These are phyloP conservation scores for Leishmania tropica DNA, from an alignment of 208 protist species.

Conservation along the genomic window DNA sequence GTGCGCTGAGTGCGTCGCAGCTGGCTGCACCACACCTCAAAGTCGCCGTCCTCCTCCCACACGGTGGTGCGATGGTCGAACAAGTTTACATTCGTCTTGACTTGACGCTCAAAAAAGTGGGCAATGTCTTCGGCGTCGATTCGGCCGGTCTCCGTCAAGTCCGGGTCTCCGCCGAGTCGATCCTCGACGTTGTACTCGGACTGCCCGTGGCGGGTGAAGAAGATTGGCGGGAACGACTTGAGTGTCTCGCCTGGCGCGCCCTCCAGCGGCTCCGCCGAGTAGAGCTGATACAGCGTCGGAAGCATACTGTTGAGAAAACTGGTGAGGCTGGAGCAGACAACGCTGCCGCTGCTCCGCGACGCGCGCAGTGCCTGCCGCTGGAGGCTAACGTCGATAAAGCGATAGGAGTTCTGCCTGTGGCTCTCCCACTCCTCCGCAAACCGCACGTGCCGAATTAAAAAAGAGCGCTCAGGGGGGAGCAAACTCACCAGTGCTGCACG, in stretches of 20 bases:
- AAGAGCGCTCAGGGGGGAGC: slow-evolving; percentile 36
- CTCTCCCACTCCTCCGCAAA: slow-evolving; percentile 63
- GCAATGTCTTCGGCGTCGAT: slow-evolving; percentile 59
- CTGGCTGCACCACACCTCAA: slow-evolving; percentile 86
- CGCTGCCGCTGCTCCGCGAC: slow-evolving; percentile 52
- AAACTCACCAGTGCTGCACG: slow-evolving; percentile 40
- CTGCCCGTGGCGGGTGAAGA: slow-evolving; percentile 83
- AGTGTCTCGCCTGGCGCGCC: slow-evolving; percentile 49
- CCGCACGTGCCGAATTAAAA: slow-evolving; percentile 63
- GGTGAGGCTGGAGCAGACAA: slow-evolving; percentile 66
- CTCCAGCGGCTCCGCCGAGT: slow-evolving; percentile 50
- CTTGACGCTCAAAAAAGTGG: slow-evolving; percentile 63
- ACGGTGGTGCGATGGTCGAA: slow-evolving; percentile 35
- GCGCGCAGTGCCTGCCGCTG: slow-evolving; percentile 41
- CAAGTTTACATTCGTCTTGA: slow-evolving; percentile 44
- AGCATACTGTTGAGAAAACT: slow-evolving; percentile 69
- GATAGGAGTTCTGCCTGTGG: slow-evolving; percentile 1
- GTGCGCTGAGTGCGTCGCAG: slow-evolving; percentile 71
- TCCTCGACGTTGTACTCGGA: slow-evolving; percentile 88
- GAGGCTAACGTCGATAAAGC: slow-evolving; percentile 65
- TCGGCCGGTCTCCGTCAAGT: slow-evolving; percentile 58
- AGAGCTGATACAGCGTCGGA: slow-evolving; percentile 45
- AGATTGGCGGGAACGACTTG: slow-evolving; percentile 63
- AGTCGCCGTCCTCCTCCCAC: slow-evolving; percentile 54
- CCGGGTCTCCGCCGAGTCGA: slow-evolving; percentile 79